Evolutionary conservation across 2,329 filamentous ascomycete genomes (phyloP).

Genomic region (Leptographium procerum): DNA sequence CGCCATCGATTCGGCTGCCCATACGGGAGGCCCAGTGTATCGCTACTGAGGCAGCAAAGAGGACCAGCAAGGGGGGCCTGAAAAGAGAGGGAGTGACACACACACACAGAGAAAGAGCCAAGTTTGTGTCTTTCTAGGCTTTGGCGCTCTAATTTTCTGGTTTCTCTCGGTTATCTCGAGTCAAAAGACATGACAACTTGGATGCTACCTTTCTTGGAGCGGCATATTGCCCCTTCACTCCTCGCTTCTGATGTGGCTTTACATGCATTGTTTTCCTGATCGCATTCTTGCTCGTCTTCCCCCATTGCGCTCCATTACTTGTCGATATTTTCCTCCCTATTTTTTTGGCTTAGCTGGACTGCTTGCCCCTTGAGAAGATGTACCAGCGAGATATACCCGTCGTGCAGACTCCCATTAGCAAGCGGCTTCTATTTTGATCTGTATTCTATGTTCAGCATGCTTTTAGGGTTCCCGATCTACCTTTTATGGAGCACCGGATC

Average conservation of each 20-base stretch:
- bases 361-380: not conserved
- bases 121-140: not conserved
- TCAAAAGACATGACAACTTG: too few relatives aligned
- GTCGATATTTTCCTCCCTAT: not conserved
- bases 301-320: too few relatives aligned
- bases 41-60: not conserved
- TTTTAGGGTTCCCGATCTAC: not conserved
- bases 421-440: not conserved
- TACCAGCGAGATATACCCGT: not conserved
- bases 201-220: too few relatives aligned
- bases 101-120: too few relatives aligned
- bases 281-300: not conserved
- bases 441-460: not conserved
- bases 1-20: not conserved
- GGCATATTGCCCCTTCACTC: not conserved
- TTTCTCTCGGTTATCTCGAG: too few relatives aligned
- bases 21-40: not conserved
- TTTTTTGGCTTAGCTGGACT: not conserved
- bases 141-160: too few relatives aligned
- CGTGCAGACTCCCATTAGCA: not conserved
- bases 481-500: too few relatives aligned
- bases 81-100: too few relatives aligned
- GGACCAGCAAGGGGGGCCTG: too few relatives aligned
- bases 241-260: too few relatives aligned
- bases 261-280: too few relatives aligned